Conservation (phyloP, 805 yeast genomes). For the Lachancea meyersii region DNA sequence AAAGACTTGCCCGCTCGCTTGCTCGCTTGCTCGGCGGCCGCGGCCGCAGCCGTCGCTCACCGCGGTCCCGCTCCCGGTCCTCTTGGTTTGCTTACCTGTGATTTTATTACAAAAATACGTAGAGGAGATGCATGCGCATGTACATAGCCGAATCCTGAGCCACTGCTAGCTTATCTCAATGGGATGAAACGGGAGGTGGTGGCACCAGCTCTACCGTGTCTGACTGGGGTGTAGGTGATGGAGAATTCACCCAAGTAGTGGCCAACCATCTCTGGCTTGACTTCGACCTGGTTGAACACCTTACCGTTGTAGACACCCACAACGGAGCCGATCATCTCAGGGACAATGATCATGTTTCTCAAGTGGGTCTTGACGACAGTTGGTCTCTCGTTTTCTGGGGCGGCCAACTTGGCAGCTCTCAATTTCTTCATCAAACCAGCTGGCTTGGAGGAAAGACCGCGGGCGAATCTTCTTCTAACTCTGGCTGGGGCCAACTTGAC, state of each 20-base stretch:
- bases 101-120: conserved; percentile 11
- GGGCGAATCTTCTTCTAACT: conserved; percentile 99
- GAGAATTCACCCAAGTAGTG: conserved; percentile 99
- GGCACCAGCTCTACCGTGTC: conserved; percentile 97
- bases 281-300: conserved; percentile 97
- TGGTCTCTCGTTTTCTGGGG: conserved; percentile 94
- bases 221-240: conserved; percentile 98
- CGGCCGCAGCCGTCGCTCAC: too few species aligned
- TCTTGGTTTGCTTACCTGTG: conserved; percentile 3
- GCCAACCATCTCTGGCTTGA: conserved; percentile 99
- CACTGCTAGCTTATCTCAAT: conserved; percentile 39
- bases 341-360: conserved; percentile 97
- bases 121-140: conserved; percentile 6
- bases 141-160: neutral
- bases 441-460: conserved; percentile 95
- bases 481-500: conserved; percentile 95
- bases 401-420: conserved; percentile 91
- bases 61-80: too few species aligned
- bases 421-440: conserved; percentile 94
- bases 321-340: conserved; percentile 99
- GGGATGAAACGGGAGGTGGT: conserved; percentile 77
- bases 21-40: too few species aligned
- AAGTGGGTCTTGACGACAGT: conserved; percentile 97
- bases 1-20: too few species aligned
- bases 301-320: conserved; percentile 99